Evolutionary conservation across 208 protist species (phyloP).

Genomic region (Acanthamoeba rhysodes): DNA sequence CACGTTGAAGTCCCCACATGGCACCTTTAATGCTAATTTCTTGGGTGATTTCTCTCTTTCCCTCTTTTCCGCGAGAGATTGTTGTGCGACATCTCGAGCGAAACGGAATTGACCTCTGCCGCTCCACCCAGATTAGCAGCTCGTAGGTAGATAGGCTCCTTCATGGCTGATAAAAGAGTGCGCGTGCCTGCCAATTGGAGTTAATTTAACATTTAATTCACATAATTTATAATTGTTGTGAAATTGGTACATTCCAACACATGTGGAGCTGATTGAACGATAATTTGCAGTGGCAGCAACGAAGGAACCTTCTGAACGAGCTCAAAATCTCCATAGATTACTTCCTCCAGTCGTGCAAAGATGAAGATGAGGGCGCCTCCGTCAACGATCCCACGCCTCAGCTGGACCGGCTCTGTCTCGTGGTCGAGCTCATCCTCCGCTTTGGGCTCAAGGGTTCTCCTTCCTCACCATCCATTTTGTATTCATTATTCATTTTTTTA

Average conservation of each 20-base stretch:
- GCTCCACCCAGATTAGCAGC: too few relatives aligned
- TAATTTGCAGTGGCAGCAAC: constrained; percentile 22
- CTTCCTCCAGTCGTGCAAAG: constrained; percentile 40
- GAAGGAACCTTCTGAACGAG: neutral
- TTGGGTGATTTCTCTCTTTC: too few relatives aligned
- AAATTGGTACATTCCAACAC: neutral
- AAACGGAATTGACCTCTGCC: too few relatives aligned
- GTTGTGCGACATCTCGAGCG: too few relatives aligned
- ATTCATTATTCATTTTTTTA: neutral
- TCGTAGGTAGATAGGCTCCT: neutral
- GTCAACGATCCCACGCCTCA: constrained; percentile 49
- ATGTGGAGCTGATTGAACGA: neutral
- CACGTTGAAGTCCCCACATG: too few relatives aligned
- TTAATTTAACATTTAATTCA: neutral
- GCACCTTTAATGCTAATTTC: too few relatives aligned
- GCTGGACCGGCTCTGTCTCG: constrained; percentile 59
- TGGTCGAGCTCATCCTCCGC: constrained; percentile 45
- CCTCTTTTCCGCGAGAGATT: too few relatives aligned
- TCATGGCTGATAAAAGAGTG: neutral
- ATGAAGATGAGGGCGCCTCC: neutral
- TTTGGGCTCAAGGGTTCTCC: constrained; percentile 63
- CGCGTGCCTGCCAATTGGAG: neutral
- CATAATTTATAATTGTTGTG: neutral
- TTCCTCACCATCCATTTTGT: neutral
- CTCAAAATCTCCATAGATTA: constrained; percentile 40